Evolutionary conservation across 768 basidiomycete species (phyloP), one percentile per base, ranked within the genome.

Genomic region (Leucocoprinus leucothites): DNA sequence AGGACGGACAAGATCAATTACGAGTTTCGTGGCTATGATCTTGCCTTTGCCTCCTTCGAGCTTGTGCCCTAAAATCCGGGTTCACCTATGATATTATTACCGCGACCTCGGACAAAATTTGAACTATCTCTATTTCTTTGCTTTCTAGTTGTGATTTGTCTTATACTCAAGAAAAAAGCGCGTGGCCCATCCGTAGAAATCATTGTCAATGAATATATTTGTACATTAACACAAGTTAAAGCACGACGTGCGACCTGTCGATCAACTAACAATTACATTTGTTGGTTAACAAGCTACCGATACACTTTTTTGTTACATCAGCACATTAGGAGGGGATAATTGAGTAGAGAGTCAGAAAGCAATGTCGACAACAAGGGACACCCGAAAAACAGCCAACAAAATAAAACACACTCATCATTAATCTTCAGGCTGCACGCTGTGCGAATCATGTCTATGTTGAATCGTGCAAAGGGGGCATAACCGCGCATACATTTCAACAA

Each of bases 1-100:
- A 77, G 94, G 61, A 95, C 91, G 48, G 97, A 98, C 75, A 92
- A 96, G 72, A 98, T 99, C 69, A 93, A 96, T 68, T 99, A 99
- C 75, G 94, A 96, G 69, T 94, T 98, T 67, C 90, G 91, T 44
- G 93, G 87, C 50, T 94, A 94, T 67, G 91, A 92, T 67, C 76
- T 94, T 58, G 91, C 91, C 14, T 94, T 93, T 68, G 89, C 92
- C 38, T 92, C 86, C 67, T 94, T 93, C 69, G 89, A 92, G 70
- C 65, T 73, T 45, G 25, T 11, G 18, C 14, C 7, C 19, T 53
- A 18, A 44, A 25, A 8, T 14, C 3, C 31, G 9, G 31, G 21
- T 46, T 14, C 31, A 5, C 11, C 31, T 31, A 5, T 5, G 31
- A 31, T 11, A 31, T 31, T n/a, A n/a, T n/a, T n/a, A n/a, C n/a